Base-by-base conservation (phyloP, 2,329 filamentous ascomycete genomes). In the Alternaria arborescens region DNA sequence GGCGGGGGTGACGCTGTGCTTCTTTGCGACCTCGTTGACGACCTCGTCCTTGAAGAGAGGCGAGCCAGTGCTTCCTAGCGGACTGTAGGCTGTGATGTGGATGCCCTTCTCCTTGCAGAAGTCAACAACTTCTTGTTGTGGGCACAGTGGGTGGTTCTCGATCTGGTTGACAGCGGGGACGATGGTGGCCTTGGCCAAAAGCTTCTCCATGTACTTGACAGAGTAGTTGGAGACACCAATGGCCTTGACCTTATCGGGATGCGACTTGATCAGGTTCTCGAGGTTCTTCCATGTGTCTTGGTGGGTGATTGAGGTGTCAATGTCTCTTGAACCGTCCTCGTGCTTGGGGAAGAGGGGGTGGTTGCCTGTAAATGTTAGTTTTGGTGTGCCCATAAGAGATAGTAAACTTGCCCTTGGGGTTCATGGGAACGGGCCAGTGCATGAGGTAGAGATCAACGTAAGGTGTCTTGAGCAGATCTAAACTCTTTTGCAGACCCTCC, bases 341-440 rank as follows among this genome's bases (percentile, higher is more conserved):
- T 87, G 87, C 77, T 89, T 93, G 68, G 92, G 92, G 80, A 94
- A 92, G 62, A 86, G 84, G 70, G 90, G 88, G 76, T 91, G 83
- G 81, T 91, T 90, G 65, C 88, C 87, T 83, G 43, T 38, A 2
- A 2, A 1, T 16, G 24, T 71, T 11, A 67, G 44, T 46, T 4
- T 16, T 14, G 8, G 10, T 47, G 12, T 10, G 10, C 30, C 14
- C 20, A 18, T 11, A 3, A 52, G 1, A 3, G 10, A n/a, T 6
- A 16, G 24, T 4, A 36, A 36, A 52, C 65, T 41, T 61, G 86
- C 89, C 90, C 34, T 91, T 85, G 8, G 90, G 90, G 81, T 94
- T 94, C 87, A 94, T 89, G 51, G 90, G 88, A 46, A 93, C 82
- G 6, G 91, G 90, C 91, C 92, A 95, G 81, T 97, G 92, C 82